Conservation (phyloP, 352 stramenopile genomes). For the Phytophthora meadii region DNA sequence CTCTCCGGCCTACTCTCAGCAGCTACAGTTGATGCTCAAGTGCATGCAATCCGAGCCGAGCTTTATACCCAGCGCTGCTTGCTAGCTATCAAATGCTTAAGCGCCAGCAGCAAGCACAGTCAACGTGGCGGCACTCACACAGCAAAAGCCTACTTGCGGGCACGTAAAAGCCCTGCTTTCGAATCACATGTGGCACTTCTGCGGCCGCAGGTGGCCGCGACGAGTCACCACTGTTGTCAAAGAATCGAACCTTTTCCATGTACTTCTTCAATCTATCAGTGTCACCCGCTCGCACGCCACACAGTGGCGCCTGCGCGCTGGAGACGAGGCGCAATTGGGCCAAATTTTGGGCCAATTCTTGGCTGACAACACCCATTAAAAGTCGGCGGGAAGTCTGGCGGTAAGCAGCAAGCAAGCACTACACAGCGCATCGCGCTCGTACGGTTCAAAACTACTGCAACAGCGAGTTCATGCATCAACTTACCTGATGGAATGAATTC, state of each 20-base stretch:
- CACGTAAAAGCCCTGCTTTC: slow-evolving; percentile 29
- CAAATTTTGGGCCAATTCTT: not conserved
- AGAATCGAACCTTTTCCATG: slow-evolving; percentile 25
- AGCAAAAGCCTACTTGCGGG: slow-evolving; percentile 19
- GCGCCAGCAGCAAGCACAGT: not conserved
- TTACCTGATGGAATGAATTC: too few relatives aligned
- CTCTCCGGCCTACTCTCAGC: slow-evolving; percentile 28
- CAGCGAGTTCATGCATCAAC: too few relatives aligned
- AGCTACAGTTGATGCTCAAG: not conserved
- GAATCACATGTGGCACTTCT: slow-evolving; percentile 33
- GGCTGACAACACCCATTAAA: too few relatives aligned
- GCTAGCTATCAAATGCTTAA: not conserved
- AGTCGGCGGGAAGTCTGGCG: too few relatives aligned
- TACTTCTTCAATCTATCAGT: slow-evolving; percentile 42
- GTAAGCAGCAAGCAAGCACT: too few relatives aligned
- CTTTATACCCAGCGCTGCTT: not conserved
- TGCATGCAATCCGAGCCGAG: not conserved
- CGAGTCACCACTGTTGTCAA: slow-evolving; percentile 28
- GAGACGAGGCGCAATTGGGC: slow-evolving; percentile 8
- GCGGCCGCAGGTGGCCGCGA: slow-evolving; percentile 5
- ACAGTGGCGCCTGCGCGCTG: slow-evolving; percentile 20
- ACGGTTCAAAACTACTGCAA: too few relatives aligned
- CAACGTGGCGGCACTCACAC: slow-evolving; percentile 7
- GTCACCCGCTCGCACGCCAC: slow-evolving; percentile 23
- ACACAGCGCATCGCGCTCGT: too few relatives aligned